Conservation (phyloP, 2,329 filamentous ascomycete species). For the Fusarium temperatum region DNA sequence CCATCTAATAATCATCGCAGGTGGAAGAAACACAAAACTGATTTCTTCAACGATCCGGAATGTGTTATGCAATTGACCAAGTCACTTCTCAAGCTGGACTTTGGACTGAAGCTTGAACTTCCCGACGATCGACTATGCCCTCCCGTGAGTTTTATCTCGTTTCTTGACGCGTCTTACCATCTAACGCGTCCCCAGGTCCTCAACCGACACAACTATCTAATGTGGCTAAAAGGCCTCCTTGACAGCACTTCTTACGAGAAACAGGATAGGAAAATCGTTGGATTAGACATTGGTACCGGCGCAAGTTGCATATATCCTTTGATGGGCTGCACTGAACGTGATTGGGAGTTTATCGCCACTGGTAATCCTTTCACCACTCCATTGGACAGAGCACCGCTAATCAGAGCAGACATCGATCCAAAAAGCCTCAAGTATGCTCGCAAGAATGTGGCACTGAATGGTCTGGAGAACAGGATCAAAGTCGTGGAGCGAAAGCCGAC, state of each 20-base stretch:
- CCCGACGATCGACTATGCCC: constrained; percentile 86
- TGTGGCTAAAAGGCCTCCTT: constrained; percentile 85
- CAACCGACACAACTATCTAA: constrained; percentile 84
- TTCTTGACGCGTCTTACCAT: background rate
- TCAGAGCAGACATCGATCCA: constrained; percentile 72
- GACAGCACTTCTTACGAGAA: constrained; percentile 71
- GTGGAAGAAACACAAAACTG: constrained; percentile 35
- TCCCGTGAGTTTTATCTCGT: constrained; percentile 63
- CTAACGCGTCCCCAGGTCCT: constrained; percentile 54
- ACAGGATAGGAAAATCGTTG: constrained; percentile 63
- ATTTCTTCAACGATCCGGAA: constrained; percentile 78
- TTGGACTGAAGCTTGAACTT: constrained; percentile 74
- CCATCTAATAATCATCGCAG: constrained; percentile 9
- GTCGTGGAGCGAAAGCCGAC: constrained; percentile 64
- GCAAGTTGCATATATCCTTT: constrained; percentile 93
- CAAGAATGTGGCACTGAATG: constrained; percentile 74
- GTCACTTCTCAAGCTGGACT: constrained; percentile 78
- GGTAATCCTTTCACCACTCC: constrained; percentile 41
- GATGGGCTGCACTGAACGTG: constrained; percentile 74
- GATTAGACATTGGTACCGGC: constrained; percentile 89
- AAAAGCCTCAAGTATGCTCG: constrained; percentile 73
- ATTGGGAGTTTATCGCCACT: constrained; percentile 79
- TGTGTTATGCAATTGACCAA: constrained; percentile 85
- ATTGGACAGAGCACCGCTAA: background rate
- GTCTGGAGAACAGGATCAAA: constrained; percentile 69